These are phyloP conservation scores for Skeletonema marinoi DNA, from an alignment of 108 stramenopile genomes.

Conservation along the genomic window DNA sequence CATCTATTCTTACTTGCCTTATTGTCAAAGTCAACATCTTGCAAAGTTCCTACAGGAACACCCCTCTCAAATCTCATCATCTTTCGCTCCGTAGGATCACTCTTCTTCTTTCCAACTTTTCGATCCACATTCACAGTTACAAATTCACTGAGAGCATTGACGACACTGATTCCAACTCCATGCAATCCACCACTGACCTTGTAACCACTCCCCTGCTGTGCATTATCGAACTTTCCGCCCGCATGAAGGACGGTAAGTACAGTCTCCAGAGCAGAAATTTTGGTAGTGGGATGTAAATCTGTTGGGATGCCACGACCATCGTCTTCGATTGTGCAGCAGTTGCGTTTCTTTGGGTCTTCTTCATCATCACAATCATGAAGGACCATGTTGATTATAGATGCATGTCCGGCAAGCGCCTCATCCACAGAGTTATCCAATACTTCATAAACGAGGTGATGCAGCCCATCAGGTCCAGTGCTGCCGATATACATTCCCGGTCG, in stretches of 20 bases:
- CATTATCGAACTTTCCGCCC: conserved; percentile 97
- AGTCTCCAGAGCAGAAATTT: conserved; percentile 88
- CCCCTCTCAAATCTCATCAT: conserved; percentile 6
- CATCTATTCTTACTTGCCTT: conserved; percentile 26
- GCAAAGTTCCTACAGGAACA: conserved; percentile 57
- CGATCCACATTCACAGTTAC: conserved; percentile 83
- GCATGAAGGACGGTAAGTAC: conserved; percentile 95
- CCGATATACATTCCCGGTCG: conserved; percentile 98
- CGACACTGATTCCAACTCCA: conserved; percentile 96
- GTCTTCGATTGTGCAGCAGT: conserved; percentile 78
- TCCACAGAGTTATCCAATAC: conserved; percentile 96
- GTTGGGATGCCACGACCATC: conserved; percentile 96
- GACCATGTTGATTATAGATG: conserved; percentile 69
- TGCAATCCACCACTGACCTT: conserved; percentile 94
- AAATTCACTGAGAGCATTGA: conserved; percentile 89
- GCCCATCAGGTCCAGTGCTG: conserved; percentile 89
- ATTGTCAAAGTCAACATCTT: conserved; percentile 30
- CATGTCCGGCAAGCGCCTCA: conserved; percentile 94
- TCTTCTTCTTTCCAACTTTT: conserved; percentile 43
- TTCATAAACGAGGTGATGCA: conserved; percentile 96
- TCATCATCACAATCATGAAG: conserved; percentile 66
- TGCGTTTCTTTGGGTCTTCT: conserved; percentile 6
- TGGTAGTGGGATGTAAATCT: conserved; percentile 81
- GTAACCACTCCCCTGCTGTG: conserved; percentile 80
- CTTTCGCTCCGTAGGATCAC: neutral